These are phyloP conservation scores for Malassezia brasiliensis DNA, from an alignment of 1,284 basidiomycete genomes.

Conservation along the genomic window DNA sequence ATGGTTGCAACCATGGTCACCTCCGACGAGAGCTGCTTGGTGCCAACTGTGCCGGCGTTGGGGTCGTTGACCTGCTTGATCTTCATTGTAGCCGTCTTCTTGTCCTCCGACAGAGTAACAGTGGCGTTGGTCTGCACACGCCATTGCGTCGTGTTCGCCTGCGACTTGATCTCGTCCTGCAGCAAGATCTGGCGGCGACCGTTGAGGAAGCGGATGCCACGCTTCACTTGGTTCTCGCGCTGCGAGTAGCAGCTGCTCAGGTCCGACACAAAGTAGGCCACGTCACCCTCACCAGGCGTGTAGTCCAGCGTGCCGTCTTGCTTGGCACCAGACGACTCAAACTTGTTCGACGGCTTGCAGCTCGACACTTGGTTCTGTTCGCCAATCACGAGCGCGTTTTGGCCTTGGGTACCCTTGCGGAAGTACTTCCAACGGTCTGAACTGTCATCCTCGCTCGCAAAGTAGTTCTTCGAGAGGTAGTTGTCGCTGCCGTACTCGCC, in stretches of 20 bases:
- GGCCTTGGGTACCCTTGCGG: slow-evolving; percentile 89
- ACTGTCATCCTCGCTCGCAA: slow-evolving; percentile 28
- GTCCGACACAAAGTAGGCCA: slow-evolving; percentile 73
- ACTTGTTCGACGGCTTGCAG: slow-evolving; percentile 57
- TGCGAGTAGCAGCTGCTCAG: slow-evolving; percentile 69
- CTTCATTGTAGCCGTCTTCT: slow-evolving; percentile 57
- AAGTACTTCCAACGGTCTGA: slow-evolving; percentile 53
- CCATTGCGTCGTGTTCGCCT: slow-evolving; percentile 60
- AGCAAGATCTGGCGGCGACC: slow-evolving; percentile 74
- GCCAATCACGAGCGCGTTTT: slow-evolving; percentile 82
- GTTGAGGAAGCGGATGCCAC: slow-evolving; percentile 81
- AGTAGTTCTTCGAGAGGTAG: slow-evolving; percentile 56
- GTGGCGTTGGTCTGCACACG: slow-evolving; percentile 89
- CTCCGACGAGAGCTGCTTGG: slow-evolving; percentile 24
- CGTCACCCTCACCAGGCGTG: slow-evolving; percentile 59
- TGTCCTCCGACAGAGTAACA: slow-evolving; percentile 40
- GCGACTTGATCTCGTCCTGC: slow-evolving; percentile 49
- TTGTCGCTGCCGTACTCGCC: slow-evolving; percentile 86
- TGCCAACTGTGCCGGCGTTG: slow-evolving; percentile 51
- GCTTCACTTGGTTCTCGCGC: slow-evolving; percentile 58
- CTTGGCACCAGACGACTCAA: slow-evolving; percentile 57
- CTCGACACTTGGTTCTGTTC: slow-evolving; percentile 69
- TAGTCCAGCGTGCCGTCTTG: slow-evolving; percentile 65
- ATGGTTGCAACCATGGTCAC: slow-evolving; percentile 53
- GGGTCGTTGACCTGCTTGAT: slow-evolving; percentile 55